Evolutionary conservation across 2,329 filamentous ascomycete species (phyloP).

Genomic region (Didymella lethalis): DNA sequence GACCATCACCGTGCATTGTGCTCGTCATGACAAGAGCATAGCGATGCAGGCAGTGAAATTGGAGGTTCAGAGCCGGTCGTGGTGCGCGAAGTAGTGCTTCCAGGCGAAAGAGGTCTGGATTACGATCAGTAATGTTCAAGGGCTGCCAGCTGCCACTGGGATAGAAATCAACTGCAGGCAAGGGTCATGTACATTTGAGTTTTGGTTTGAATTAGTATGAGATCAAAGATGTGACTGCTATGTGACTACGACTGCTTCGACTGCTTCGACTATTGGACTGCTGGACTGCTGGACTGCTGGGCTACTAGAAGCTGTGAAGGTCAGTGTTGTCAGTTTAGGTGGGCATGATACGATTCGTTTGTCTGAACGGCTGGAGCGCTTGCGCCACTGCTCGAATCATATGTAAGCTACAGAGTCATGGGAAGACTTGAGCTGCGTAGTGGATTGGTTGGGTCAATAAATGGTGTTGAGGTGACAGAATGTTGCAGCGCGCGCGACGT

Average conservation of each 20-base stretch:
- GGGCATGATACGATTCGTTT: background rate
- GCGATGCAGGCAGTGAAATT: background rate
- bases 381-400: background rate
- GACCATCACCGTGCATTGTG: background rate
- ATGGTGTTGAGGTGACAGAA: constrained; percentile 1
- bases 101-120: background rate
- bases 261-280: background rate
- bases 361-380: constrained; percentile 1
- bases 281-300: constrained; percentile 6
- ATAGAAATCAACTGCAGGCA: background rate
- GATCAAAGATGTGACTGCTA: background rate
- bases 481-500: background rate
- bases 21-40: background rate
- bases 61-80: background rate
- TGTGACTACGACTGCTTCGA: background rate
- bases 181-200: background rate
- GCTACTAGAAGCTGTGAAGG: background rate
- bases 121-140: background rate
- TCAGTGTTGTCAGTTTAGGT: background rate
- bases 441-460: background rate
- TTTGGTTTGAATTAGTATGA: background rate
- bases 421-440: background rate
- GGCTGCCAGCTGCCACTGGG: background rate
- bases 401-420: constrained; percentile 1
- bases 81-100: background rate